A percentile compares a stretch with the other conserved stretches of the same genome.
phyloP scores from a whole-genome alignment of 371 early-diverging fungal species.

The Thermomucor indicae-seudaticae region DNA sequence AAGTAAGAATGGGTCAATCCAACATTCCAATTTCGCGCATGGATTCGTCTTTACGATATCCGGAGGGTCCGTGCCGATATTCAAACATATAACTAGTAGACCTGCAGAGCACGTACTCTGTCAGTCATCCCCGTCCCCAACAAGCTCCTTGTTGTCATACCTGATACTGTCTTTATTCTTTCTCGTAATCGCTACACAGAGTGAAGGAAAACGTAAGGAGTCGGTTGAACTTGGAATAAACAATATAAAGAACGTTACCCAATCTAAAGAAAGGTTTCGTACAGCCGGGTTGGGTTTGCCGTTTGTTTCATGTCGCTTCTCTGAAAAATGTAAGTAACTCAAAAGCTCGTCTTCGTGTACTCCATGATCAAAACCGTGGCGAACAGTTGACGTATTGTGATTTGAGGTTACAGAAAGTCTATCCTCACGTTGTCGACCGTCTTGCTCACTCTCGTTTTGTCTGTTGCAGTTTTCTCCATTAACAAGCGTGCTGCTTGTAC shows the following conservation, averaged over 20 bases:
- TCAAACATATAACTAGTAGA: slow-evolving; percentile 85
- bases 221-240: background rate
- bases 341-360: slow-evolving; percentile 53
- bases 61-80: slow-evolving; percentile 96
- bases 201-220: background rate
- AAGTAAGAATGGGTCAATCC: slow-evolving; percentile 89
- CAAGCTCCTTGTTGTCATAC: slow-evolving; percentile 7
- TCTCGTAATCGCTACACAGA: slow-evolving; percentile 34
- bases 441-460: slow-evolving; percentile 21
- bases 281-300: slow-evolving; percentile 20
- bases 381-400: slow-evolving; percentile 10
- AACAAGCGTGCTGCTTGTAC: slow-evolving; percentile 59
- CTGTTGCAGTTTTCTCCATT: slow-evolving; percentile 43
- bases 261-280: slow-evolving; percentile 29
- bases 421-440: slow-evolving; percentile 1
- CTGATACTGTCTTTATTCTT: slow-evolving; percentile 48
- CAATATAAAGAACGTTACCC: slow-evolving; percentile 22
- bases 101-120: slow-evolving; percentile 25
- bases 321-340: slow-evolving; percentile 55
- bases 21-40: slow-evolving; percentile 90
- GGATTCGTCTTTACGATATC: slow-evolving; percentile 87
- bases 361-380: slow-evolving; percentile 58
- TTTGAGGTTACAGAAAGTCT: too few species aligned
- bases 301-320: slow-evolving; percentile 55
- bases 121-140: background rate